Conservation (phyloP, 805 yeast species). For the Lachancea quebecensis region DNA sequence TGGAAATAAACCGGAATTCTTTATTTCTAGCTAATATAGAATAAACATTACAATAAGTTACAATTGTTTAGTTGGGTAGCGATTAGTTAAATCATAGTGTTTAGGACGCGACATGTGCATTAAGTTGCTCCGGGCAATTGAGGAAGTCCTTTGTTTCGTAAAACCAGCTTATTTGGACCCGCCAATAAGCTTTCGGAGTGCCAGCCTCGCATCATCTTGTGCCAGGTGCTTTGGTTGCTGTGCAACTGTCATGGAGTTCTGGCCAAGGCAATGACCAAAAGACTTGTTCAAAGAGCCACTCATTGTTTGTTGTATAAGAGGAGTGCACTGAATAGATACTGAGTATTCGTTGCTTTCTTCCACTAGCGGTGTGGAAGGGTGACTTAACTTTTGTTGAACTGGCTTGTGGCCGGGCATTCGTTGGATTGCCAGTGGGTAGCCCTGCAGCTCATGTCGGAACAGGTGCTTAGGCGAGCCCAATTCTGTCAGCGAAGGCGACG, state of each 20-base stretch:
- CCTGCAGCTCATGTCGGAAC: conserved; percentile 9
- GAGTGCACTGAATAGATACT: conserved; percentile 25
- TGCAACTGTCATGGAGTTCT: not conserved
- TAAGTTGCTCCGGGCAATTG: no score
- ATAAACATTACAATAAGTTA: no score
- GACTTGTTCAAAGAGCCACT: conserved; percentile 14
- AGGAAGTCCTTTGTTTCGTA: not conserved
- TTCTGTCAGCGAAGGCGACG: conserved; percentile 29
- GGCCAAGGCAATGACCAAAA: conserved; percentile 5
- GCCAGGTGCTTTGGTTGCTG: conserved; percentile 6
- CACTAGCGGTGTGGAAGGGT: conserved; percentile 7
- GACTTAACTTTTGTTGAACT: not conserved
- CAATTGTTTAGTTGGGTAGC: no score
- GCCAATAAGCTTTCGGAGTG: conserved; percentile 25
- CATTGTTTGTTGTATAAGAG: conserved; percentile 31
- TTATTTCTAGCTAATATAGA: not conserved
- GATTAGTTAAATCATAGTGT: no score
- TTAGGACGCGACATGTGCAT: no score
- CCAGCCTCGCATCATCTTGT: conserved; percentile 28
- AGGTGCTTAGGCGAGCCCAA: conserved; percentile 23
- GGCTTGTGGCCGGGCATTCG: not conserved
- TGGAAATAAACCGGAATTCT: conserved; percentile 35
- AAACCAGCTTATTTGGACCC: conserved; percentile 8
- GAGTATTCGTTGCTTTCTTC: conserved; percentile 1
- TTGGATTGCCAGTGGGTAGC: not conserved